phyloP scores from a whole-genome alignment of 177 flowering plant species.

The Telopea speciosissima region DNA sequence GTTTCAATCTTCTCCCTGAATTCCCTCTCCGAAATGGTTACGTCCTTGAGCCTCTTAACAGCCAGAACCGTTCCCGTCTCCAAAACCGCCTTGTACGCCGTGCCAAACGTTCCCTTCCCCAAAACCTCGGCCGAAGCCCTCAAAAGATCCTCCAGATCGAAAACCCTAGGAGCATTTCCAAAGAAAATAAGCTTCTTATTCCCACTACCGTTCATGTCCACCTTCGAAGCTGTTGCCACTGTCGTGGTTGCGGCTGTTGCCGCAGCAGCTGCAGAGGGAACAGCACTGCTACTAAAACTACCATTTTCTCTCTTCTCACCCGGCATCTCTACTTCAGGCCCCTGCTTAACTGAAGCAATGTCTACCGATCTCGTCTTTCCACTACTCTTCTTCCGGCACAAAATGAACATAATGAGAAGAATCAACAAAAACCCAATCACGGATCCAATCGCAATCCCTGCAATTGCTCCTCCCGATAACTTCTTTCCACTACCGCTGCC shows the following conservation, averaged over 20 bases:
- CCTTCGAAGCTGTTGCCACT: constrained; percentile 8
- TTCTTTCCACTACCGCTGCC: neutral
- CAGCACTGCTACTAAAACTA: neutral
- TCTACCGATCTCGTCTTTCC: constrained; percentile 19
- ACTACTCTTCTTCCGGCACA: constrained; percentile 40
- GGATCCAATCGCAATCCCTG: neutral
- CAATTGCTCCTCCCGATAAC: constrained; percentile 49
- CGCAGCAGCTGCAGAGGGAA: neutral
- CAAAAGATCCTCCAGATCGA: constrained; percentile 24
- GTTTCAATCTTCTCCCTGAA: too few relatives aligned
- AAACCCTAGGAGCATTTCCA: constrained; percentile 32
- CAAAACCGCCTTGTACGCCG: neutral
- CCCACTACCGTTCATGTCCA: neutral
- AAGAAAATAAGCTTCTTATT: constrained; percentile 59
- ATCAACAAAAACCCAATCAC: neutral
- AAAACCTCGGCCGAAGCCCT: neutral
- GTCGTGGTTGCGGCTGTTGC: constrained; percentile 19
- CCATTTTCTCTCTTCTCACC: constrained; percentile 23
- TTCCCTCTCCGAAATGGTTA: neutral
- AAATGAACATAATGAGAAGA: constrained; percentile 34
- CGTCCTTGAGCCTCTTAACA: neutral
- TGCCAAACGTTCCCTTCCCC: neutral
- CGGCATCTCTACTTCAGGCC: constrained; percentile 24
- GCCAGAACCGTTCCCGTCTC: neutral
- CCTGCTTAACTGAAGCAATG: constrained; percentile 25